These are phyloP conservation scores for Colletotrichum sp. DNA, from an alignment of 2,329 filamentous ascomycete genomes.

Conservation along the genomic window DNA sequence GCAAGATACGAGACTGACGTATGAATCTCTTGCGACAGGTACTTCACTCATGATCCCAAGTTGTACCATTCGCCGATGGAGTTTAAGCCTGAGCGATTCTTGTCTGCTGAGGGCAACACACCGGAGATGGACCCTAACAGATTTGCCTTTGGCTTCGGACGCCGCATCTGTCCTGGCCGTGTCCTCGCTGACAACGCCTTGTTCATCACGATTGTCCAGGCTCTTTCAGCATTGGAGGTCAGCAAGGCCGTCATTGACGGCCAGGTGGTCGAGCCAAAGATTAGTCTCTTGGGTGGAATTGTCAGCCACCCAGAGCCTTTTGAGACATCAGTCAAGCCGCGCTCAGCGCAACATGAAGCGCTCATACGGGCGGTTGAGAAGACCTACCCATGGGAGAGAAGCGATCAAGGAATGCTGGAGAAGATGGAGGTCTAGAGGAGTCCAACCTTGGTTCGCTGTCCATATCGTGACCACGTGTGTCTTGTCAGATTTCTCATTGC, in stretches of 20 bases:
- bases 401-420: background rate
- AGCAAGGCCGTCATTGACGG: background rate
- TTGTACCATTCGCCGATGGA: background rate
- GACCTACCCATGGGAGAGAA: background rate
- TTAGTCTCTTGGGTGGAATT: background rate
- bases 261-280: background rate
- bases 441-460: rapidly evolving
- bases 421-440: background rate
- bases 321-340: background rate
- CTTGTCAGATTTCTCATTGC: background rate
- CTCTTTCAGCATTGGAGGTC: background rate
- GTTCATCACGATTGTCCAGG: background rate
- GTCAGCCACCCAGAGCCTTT: background rate
- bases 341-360: background rate
- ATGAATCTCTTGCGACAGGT: background rate
- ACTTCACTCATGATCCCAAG: background rate
- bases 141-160: background rate
- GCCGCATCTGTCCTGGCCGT: background rate
- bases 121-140: background rate
- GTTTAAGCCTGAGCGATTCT: background rate
- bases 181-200: background rate
- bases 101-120: background rate
- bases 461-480: background rate
- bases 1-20: no score
- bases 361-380: background rate